A percentile compares a stretch with the other conserved stretches of the same genome.
Conservation (phyloP, 2,329 filamentous ascomycete genomes). For the Diaporthe eres region DNA sequence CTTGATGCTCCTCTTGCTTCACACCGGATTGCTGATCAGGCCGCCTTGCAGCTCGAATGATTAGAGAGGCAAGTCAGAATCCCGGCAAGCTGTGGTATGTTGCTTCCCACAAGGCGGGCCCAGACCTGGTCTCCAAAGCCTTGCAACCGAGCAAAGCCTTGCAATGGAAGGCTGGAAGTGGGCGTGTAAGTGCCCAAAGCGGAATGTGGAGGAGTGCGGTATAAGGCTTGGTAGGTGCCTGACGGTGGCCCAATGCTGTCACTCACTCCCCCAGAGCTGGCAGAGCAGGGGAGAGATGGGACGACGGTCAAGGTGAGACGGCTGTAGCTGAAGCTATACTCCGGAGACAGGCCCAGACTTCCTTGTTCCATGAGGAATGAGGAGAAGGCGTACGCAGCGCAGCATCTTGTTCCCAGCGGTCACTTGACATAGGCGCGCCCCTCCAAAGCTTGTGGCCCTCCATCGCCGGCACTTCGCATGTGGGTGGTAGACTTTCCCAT, state of each 20-base stretch:
- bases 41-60: constrained; percentile 24
- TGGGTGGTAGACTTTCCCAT: not conserved
- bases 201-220: constrained; percentile 22
- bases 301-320: constrained; percentile 24
- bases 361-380: constrained; percentile 10
- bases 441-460: constrained; percentile 14
- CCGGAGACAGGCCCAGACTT: not conserved
- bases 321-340: constrained; percentile 25
- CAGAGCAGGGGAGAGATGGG: not conserved
- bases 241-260: constrained; percentile 30
- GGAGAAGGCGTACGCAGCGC: constrained; percentile 18
- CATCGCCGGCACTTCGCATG: constrained; percentile 22
- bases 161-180: constrained; percentile 7
- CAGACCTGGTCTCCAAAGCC: constrained; percentile 1
- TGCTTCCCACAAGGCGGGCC: not conserved
- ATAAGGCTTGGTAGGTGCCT: constrained; percentile 26
- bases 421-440: constrained; percentile 26
- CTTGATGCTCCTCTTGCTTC: constrained; percentile 24
- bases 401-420: constrained; percentile 10
- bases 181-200: constrained; percentile 25
- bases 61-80: constrained; percentile 15
- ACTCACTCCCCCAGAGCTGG: not conserved
- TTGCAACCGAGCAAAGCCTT: constrained; percentile 24
- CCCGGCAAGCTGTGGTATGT: not conserved
- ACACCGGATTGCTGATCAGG: constrained; percentile 24